These are phyloP conservation scores for Boletus sp. DNA, from an alignment of 768 basidiomycete genomes.

Conservation along the genomic window DNA sequence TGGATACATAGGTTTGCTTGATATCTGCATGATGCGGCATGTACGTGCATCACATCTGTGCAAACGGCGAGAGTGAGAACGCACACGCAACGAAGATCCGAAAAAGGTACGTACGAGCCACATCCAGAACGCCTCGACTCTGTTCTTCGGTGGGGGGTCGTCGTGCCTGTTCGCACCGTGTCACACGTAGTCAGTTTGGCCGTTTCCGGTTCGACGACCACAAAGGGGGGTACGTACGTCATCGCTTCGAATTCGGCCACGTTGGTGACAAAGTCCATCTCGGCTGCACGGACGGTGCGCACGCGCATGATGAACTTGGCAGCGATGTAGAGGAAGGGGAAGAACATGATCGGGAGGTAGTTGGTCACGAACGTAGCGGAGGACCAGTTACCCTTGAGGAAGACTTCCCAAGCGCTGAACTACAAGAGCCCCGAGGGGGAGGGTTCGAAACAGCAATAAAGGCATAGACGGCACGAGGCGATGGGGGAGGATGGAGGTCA, in stretches of 20 bases:
- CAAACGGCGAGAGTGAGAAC: not conserved
- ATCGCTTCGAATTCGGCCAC: slow-evolving; percentile 30
- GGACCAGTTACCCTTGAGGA: slow-evolving; percentile 39
- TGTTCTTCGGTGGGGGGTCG: slow-evolving; percentile 29
- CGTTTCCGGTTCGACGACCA: not conserved
- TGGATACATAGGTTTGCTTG: not conserved
- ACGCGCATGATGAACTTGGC: slow-evolving; percentile 19
- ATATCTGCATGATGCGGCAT: not conserved
- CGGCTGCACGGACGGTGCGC: not conserved
- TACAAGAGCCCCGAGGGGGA: slow-evolving; percentile 5
- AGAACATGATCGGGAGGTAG: slow-evolving; percentile 42
- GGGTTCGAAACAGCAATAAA: not conserved
- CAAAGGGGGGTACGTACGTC: slow-evolving; percentile 17
- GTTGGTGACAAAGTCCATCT: slow-evolving; percentile 30
- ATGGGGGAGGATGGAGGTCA: not conserved
- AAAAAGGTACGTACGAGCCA: slow-evolving; percentile 24
- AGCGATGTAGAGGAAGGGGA: slow-evolving; percentile 46
- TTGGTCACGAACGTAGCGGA: slow-evolving; percentile 41
- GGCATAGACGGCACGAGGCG: not conserved
- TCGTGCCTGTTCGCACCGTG: slow-evolving; percentile 19
- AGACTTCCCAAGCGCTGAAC: slow-evolving; percentile 44
- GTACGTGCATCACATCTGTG: slow-evolving; percentile 5
- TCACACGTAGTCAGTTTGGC: not conserved
- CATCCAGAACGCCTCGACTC: slow-evolving; percentile 26
- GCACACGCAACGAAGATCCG: not conserved